Conservation (phyloP, 441 rosid species). For the Jatropha podagrica region DNA sequence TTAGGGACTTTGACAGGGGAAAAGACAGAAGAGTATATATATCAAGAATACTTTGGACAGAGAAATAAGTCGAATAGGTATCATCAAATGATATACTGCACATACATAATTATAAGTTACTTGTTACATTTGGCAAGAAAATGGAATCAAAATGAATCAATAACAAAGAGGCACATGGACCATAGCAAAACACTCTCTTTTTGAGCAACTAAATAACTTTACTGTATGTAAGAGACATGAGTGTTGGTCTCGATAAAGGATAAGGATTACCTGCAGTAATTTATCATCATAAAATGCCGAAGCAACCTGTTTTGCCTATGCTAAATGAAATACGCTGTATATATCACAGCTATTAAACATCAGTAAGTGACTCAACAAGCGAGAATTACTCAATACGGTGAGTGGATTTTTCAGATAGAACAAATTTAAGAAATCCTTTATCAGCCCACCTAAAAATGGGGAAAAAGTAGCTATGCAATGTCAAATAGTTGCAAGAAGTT, state of each 20-base stretch:
- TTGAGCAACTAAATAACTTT: background rate
- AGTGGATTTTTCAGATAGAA: background rate
- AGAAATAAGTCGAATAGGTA: background rate
- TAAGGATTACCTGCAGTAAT: background rate
- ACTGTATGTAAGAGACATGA: background rate
- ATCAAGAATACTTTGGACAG: background rate
- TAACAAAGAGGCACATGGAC: background rate
- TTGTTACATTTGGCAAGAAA: background rate
- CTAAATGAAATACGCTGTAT: background rate
- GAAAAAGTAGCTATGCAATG: background rate
- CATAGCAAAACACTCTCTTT: background rate
- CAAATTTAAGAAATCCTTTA: background rate
- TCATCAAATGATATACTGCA: background rate
- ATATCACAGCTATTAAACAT: background rate
- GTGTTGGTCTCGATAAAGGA: background rate
- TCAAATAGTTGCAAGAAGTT: no score
- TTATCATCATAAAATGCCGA: background rate
- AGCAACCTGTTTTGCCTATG: background rate
- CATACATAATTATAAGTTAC: background rate
- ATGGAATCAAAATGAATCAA: background rate
- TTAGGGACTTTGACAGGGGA: background rate
- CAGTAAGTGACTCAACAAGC: background rate
- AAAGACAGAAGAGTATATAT: background rate
- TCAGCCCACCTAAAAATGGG: background rate
- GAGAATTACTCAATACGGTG: background rate